phyloP scores from a whole-genome alignment of 495 filamentous ascomycete species.

The Penicillium crystallinum region DNA sequence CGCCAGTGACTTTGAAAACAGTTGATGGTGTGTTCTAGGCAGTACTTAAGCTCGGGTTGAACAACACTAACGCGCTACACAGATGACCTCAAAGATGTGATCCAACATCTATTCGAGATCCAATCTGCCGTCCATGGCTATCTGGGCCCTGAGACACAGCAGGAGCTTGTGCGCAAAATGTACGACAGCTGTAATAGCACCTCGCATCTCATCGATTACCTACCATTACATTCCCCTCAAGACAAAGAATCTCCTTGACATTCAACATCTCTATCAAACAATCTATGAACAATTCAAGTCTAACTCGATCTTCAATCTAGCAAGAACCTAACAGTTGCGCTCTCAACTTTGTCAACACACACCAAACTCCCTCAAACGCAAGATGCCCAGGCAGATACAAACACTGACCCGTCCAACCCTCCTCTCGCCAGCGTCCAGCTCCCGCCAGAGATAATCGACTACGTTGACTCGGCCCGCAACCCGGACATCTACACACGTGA shows the following conservation, averaged over 20 bases:
- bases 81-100: constrained; percentile 52
- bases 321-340: constrained; percentile 40
- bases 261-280: not conserved
- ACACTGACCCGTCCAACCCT: constrained; percentile 43
- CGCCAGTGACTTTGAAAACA: constrained; percentile 40
- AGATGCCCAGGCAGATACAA: constrained; percentile 30
- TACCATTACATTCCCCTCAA: not conserved
- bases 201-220: constrained; percentile 16
- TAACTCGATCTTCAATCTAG: constrained; percentile 16
- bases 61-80: constrained; percentile 6
- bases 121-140: constrained; percentile 70
- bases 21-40: constrained; percentile 43
- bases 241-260: not conserved
- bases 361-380: constrained; percentile 27
- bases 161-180: constrained; percentile 60
- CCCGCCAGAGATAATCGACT: constrained; percentile 86
- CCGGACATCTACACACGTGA: constrained; percentile 98
- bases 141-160: constrained; percentile 54
- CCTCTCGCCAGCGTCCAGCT: constrained; percentile 50
- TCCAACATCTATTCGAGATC: constrained; percentile 84
- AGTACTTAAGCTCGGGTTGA: not conserved
- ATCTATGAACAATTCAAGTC: not conserved
- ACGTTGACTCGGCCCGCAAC: constrained; percentile 90
- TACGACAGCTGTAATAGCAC: constrained; percentile 29
- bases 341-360: constrained; percentile 37